Evolutionary conservation across 768 basidiomycete genomes (phyloP).

Genomic region (Sarcomyxa edulis): DNA sequence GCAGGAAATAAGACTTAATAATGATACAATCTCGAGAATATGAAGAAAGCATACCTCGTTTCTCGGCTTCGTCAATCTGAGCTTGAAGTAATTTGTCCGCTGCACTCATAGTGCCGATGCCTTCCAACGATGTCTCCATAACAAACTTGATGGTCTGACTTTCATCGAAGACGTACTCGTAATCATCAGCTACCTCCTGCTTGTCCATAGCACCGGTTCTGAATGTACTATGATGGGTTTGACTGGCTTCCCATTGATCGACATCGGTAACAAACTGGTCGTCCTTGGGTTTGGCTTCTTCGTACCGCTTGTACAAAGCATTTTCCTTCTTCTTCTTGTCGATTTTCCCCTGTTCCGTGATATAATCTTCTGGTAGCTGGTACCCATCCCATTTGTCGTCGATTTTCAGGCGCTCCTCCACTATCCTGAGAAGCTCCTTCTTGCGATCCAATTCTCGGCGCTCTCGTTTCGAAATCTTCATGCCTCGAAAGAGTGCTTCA

Average conservation of each 20-base stretch:
- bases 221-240: slow-evolving; percentile 86
- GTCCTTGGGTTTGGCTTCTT: slow-evolving; percentile 87
- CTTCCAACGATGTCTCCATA: slow-evolving; percentile 72
- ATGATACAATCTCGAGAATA: slow-evolving; percentile 1
- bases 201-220: slow-evolving; percentile 92
- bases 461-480: slow-evolving; percentile 86
- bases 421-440: slow-evolving; percentile 86
- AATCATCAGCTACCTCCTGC: slow-evolving; percentile 72
- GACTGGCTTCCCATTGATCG: slow-evolving; percentile 95
- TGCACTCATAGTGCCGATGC: slow-evolving; percentile 66
- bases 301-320: slow-evolving; percentile 90
- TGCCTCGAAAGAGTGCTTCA: slow-evolving; percentile 83
- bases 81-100: slow-evolving; percentile 81
- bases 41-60: slow-evolving; percentile 55
- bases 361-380: slow-evolving; percentile 93
- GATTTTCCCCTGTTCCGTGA: slow-evolving; percentile 97
- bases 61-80: slow-evolving; percentile 90
- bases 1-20: neutral
- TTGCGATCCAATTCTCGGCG: slow-evolving; percentile 78
- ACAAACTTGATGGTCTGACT: slow-evolving; percentile 95
- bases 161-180: slow-evolving; percentile 98
- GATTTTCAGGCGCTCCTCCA: slow-evolving; percentile 91
- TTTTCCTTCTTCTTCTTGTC: slow-evolving; percentile 95
- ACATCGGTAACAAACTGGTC: slow-evolving; percentile 96
- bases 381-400: slow-evolving; percentile 97